phyloP scores from a whole-genome alignment of 441 rosid genomes.

The Pelargonium myrrhifolium region DNA sequence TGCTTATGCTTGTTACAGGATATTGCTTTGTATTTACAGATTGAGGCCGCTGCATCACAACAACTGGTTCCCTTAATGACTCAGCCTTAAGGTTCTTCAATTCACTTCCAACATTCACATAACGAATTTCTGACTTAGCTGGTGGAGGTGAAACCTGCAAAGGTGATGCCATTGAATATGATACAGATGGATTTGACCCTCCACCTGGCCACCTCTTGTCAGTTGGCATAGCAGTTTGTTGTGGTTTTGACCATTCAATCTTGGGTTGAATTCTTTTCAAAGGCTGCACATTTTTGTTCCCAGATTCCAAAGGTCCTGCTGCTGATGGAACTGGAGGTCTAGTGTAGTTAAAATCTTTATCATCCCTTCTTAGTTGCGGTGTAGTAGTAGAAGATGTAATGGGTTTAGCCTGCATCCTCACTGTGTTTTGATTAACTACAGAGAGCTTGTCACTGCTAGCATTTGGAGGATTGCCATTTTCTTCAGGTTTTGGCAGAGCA shows the following conservation, averaged over 20 bases:
- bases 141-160: conserved; percentile 46
- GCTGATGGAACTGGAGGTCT: conserved; percentile 34
- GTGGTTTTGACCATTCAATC: conserved; percentile 66
- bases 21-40: conserved; percentile 44
- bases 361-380: conserved; percentile 51
- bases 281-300: conserved; percentile 42
- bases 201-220: conserved; percentile 58
- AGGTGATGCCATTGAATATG: conserved; percentile 51
- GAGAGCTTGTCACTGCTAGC: conserved; percentile 30
- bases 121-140: conserved; percentile 46
- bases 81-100: conserved; percentile 40
- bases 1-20: conserved; percentile 38
- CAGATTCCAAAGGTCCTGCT: conserved; percentile 29
- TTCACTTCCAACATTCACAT: conserved; percentile 42
- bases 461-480: conserved; percentile 40
- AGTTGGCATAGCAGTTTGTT: conserved; percentile 32
- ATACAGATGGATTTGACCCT: conserved; percentile 40
- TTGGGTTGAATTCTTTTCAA: conserved; percentile 50
- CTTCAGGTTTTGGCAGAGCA: conserved; percentile 39
- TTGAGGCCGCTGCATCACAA: conserved; percentile 67
- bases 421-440: conserved; percentile 31
- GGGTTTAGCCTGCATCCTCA: conserved; percentile 35
- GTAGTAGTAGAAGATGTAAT: conserved; percentile 25
- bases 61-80: conserved; percentile 52
- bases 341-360: conserved; percentile 53